Evolutionary conservation across 2,329 filamentous ascomycete genomes (phyloP).

Genomic region (Ascochyta koolunga): DNA sequence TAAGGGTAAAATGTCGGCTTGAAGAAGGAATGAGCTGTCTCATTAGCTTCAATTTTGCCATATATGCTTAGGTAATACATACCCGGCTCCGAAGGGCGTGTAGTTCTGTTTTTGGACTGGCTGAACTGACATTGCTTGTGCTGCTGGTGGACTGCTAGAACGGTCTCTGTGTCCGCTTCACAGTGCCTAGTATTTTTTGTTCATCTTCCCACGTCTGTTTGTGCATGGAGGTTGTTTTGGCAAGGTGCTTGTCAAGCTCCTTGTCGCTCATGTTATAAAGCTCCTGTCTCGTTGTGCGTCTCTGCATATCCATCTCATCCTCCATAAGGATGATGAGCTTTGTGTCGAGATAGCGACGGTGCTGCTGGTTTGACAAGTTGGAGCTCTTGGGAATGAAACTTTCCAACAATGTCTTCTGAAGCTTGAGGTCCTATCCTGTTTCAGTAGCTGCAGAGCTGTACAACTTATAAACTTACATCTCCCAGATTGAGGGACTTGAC

Average conservation of each 20-base stretch:
- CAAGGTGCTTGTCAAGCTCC: conserved; percentile 7
- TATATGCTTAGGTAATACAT: too few relatives aligned
- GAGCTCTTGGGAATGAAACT: not conserved
- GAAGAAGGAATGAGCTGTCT: not conserved
- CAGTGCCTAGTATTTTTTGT: not conserved
- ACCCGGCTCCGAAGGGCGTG: too few relatives aligned
- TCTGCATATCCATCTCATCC: conserved; percentile 17
- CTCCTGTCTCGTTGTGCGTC: conserved; percentile 9
- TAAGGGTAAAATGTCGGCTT: not conserved
- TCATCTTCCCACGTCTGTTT: conserved; percentile 9
- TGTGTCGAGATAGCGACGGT: not conserved
- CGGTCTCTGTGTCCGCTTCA: not conserved
- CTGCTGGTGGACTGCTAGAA: not conserved
- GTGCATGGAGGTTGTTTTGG: conserved; percentile 9
- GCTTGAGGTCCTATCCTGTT: not conserved
- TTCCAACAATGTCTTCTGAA: not conserved
- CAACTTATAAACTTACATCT: not conserved
- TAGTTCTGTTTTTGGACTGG: too few relatives aligned
- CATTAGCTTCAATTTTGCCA: too few relatives aligned
- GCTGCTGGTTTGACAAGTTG: not conserved
- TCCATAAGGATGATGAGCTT: conserved; percentile 18
- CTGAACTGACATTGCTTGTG: not conserved
- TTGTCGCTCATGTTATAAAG: conserved; percentile 10
- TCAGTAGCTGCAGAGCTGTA: not conserved
- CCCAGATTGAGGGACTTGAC: not conserved